These are phyloP conservation scores for Linanthus parryae DNA, from an alignment of 148 eudicot genomes.

Conservation along the genomic window DNA sequence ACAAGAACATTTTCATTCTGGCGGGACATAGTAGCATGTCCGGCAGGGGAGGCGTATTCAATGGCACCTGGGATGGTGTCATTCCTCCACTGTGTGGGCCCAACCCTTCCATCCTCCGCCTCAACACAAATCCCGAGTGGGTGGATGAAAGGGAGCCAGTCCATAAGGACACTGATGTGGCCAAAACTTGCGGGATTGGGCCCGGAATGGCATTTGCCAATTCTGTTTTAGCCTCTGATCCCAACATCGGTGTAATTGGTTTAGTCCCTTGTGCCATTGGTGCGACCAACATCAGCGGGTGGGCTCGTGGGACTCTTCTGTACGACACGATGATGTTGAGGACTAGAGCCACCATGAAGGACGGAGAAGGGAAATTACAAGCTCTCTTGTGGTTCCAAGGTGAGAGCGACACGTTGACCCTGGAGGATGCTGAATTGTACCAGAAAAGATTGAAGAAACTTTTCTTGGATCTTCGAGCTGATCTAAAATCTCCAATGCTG, in stretches of 20 bases:
- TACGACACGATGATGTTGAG: slow-evolving; percentile 20
- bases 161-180: slow-evolving; percentile 27
- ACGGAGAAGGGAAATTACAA: slow-evolving; percentile 19
- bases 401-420: slow-evolving; percentile 20
- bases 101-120: slow-evolving; percentile 15
- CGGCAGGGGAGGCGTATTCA: slow-evolving; percentile 33
- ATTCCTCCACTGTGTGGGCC: slow-evolving; percentile 18
- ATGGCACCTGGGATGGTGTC: slow-evolving; percentile 26
- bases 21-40: slow-evolving; percentile 49
- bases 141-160: slow-evolving; percentile 30
- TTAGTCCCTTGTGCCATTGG: slow-evolving; percentile 42
- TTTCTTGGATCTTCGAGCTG: slow-evolving; percentile 16
- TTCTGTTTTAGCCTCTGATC: not conserved
- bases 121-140: slow-evolving; percentile 14
- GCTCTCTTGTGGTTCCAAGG: slow-evolving; percentile 44
- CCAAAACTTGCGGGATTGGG: slow-evolving; percentile 32
- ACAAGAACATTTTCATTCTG: slow-evolving; percentile 31
- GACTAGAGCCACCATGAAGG: slow-evolving; percentile 15
- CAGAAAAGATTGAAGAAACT: slow-evolving; percentile 17
- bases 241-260: slow-evolving; percentile 13
- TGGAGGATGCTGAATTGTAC: slow-evolving; percentile 17
- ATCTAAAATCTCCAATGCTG: slow-evolving; percentile 17
- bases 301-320: slow-evolving; percentile 19
- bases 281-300: slow-evolving; percentile 32
- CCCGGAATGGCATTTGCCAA: slow-evolving; percentile 41